These are phyloP conservation scores for Fallopia convolvulus DNA, from an alignment of 148 eudicot genomes.

Conservation along the genomic window DNA sequence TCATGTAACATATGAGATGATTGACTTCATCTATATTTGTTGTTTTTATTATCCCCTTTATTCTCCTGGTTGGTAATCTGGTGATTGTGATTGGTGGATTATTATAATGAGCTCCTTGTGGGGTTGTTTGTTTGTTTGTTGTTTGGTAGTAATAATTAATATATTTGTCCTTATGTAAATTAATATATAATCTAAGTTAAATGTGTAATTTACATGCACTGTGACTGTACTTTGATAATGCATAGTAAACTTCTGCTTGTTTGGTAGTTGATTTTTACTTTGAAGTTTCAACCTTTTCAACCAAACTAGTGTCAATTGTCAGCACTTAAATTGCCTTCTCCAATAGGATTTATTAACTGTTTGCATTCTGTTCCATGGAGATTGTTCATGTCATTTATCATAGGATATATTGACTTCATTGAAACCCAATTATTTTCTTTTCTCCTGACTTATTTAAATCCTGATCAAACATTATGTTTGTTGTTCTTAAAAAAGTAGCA, in stretches of 20 bases:
- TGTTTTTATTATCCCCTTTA: no score
- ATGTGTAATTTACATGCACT: no score
- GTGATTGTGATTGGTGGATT: not conserved
- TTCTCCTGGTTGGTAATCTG: not conserved
- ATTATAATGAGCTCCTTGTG: not conserved
- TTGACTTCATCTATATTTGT: not conserved
- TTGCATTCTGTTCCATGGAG: not conserved
- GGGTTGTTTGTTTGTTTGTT: no score
- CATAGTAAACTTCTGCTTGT: no score
- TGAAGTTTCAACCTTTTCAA: no score
- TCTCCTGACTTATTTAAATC: not conserved
- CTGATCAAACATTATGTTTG: not conserved
- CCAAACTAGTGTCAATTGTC: not conserved
- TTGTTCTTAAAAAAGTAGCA: not conserved
- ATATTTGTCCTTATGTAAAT: no score
- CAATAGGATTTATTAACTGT: no score
- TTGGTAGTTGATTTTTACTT: no score
- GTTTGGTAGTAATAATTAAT: no score
- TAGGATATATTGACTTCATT: not conserved
- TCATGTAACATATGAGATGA: not conserved
- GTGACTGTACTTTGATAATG: no score
- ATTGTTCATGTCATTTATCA: not conserved
- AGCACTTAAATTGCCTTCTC: no score
- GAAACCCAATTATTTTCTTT: not conserved
- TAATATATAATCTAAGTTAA: no score